Percentiles rank a stretch among this genome's conserved stretches.
phyloP scores from a whole-genome alignment of 352 stramenopile genomes.

The Pythium monospermum region DNA sequence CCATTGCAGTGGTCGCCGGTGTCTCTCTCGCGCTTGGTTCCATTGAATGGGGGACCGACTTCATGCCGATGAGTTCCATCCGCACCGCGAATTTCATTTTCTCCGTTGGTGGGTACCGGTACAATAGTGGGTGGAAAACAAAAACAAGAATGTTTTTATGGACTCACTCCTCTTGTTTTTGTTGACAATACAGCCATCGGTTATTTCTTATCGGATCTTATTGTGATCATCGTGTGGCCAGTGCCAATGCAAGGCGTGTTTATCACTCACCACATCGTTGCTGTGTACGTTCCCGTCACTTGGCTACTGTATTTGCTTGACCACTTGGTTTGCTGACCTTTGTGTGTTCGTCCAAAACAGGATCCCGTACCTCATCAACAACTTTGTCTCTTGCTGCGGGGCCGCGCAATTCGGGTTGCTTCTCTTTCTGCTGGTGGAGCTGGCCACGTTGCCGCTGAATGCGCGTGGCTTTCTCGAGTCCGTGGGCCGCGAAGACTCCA shows the following conservation, averaged over 20 bases:
- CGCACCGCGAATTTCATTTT: slow-evolving; percentile 74
- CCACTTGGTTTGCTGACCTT: neutral
- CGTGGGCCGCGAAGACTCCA: slow-evolving; percentile 52
- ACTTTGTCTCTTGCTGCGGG: slow-evolving; percentile 77
- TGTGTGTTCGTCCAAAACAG: slow-evolving; percentile 20
- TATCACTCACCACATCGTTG: slow-evolving; percentile 73
- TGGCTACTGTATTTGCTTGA: neutral
- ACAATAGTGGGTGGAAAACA: neutral
- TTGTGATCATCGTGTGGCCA: slow-evolving; percentile 75
- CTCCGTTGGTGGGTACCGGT: slow-evolving; percentile 51
- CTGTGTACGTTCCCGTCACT: slow-evolving; percentile 43
- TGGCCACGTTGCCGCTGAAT: slow-evolving; percentile 75
- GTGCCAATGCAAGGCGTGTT: slow-evolving; percentile 76
- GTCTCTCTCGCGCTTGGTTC: slow-evolving; percentile 57
- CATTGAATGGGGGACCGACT: slow-evolving; percentile 57
- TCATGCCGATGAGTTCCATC: slow-evolving; percentile 72
- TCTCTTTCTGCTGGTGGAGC: slow-evolving; percentile 75
- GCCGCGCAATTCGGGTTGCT: slow-evolving; percentile 71
- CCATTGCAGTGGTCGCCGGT: slow-evolving; percentile 52
- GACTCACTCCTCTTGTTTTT: no score
- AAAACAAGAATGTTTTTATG: no score
- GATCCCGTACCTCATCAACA: slow-evolving; percentile 83
- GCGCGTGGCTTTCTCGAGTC: slow-evolving; percentile 71
- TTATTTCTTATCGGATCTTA: slow-evolving; percentile 77
- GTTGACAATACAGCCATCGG: slow-evolving; percentile 47